Base-by-base conservation (phyloP, 805 yeast genomes). In the Saturnispora sanitii region DNA sequence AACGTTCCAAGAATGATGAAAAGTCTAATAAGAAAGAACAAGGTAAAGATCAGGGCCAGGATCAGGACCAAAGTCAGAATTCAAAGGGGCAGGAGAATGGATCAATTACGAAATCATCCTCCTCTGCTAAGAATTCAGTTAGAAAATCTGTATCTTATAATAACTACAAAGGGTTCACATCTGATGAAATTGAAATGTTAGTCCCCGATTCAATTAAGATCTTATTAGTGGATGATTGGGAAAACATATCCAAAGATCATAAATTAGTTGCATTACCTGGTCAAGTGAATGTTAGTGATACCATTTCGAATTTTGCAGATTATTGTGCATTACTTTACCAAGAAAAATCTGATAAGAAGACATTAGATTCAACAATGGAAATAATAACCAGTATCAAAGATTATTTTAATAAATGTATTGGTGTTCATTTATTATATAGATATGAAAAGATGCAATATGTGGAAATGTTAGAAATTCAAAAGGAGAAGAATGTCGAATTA, bases 191-290 rank as follows among this genome's bases (percentile, higher is more conserved):
- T 16, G 57, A 64, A 34, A 51, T 85, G 13, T 62, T 64, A 12
- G 72, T 88, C 6, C 83, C 90, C 2, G 76, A 77, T 37, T 61
- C 68, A 23, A 64, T 90, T 43, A 88, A 87, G 57, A 64, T 80
- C 5, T 52, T 78, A 3, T 63, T 90, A 29, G 94, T 88, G 1
- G 87, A 85, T 57, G 97, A 90, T 64, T 90, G 97, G 98, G 96
- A 90, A 58, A 68, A 67, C 49, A 71, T 90, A 26, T 87, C 97
- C 1, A 83, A 82, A 50, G 83, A 86, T 49, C 79, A 80, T 38
- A 76, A 78, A 56, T 58, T 86, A 33, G 73, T 84, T 3, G 61
- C 70, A 20, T 57, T 88, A 32, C 96, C 96, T 1, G 45, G 75
- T 13, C 60, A 58, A 27, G 66, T 67, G 3, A 70, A 74, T 0